These are phyloP conservation scores for Schizonepeta tenuifolia DNA, from an alignment of 257 asterid species.

Conservation along the genomic window DNA sequence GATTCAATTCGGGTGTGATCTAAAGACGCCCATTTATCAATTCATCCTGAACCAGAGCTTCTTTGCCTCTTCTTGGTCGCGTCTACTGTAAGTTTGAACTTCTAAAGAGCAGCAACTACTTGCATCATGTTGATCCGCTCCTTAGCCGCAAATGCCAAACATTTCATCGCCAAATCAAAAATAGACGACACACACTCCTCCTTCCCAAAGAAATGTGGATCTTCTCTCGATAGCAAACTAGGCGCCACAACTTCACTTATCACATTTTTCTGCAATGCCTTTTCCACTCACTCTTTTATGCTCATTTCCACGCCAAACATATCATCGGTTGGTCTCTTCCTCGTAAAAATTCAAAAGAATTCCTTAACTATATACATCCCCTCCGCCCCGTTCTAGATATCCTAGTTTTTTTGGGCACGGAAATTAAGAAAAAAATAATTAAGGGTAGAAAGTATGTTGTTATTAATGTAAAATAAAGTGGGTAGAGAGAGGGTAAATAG, in stretches of 20 bases:
- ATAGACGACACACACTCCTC: not conserved
- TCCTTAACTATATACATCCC: conserved; percentile 26
- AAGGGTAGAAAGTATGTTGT: no score
- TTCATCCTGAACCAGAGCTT: not conserved
- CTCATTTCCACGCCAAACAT: not conserved
- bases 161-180: conserved; percentile 16
- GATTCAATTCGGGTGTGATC: no score
- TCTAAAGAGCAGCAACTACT: not conserved
- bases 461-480: no score
- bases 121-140: not conserved
- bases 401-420: no score
- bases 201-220: not conserved
- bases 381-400: not conserved
- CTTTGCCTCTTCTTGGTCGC: not conserved
- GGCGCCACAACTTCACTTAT: not conserved
- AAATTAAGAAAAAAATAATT: no score
- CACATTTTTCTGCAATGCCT: not conserved
- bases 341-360: conserved; percentile 16
- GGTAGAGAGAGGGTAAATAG: no score
- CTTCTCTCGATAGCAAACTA: not conserved
- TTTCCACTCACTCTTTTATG: not conserved
- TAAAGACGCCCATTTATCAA: no score
- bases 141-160: not conserved
- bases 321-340: conserved; percentile 4
- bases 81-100: not conserved